Evolutionary conservation across 371 early-diverging fungal species (phyloP).

Genomic region (Gilbertella persicaria): DNA sequence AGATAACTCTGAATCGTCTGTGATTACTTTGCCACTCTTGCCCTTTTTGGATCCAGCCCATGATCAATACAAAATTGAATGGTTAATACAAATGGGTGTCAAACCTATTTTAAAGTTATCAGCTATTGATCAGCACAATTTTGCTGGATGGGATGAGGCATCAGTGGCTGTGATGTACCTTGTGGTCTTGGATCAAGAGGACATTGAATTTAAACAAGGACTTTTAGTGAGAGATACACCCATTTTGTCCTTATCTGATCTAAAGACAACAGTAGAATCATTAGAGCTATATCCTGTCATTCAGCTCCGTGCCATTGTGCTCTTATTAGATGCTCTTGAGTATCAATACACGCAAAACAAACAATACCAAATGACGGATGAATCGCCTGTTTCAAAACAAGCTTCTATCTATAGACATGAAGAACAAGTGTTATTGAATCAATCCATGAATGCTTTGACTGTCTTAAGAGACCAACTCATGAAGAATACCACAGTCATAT

Average conservation of each 20-base stretch:
- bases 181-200: conserved; percentile 20
- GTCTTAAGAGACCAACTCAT: neutral
- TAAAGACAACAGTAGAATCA: conserved; percentile 2
- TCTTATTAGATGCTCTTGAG: conserved; percentile 28
- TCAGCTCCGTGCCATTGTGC: conserved; percentile 23
- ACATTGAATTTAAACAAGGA: neutral
- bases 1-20: conserved; percentile 32
- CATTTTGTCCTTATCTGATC: conserved; percentile 1
- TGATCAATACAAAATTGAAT: conserved; percentile 17
- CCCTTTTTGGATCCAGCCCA: conserved; percentile 21
- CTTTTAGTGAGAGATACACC: neutral
- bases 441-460: conserved; percentile 4
- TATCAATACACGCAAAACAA: conserved; percentile 6
- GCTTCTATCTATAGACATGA: conserved; percentile 12
- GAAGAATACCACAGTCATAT: conserved; percentile 4
- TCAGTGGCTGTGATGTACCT: conserved; percentile 31
- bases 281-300: conserved; percentile 18
- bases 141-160: conserved; percentile 17
- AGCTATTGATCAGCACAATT: neutral
- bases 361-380: neutral
- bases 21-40: conserved; percentile 14
- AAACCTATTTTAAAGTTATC: conserved; percentile 19
- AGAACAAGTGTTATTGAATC: conserved; percentile 2
- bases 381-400: neutral
- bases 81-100: conserved; percentile 14